Base-by-base conservation (phyloP, 331 rosid species). In the Cydonia oblonga region DNA sequence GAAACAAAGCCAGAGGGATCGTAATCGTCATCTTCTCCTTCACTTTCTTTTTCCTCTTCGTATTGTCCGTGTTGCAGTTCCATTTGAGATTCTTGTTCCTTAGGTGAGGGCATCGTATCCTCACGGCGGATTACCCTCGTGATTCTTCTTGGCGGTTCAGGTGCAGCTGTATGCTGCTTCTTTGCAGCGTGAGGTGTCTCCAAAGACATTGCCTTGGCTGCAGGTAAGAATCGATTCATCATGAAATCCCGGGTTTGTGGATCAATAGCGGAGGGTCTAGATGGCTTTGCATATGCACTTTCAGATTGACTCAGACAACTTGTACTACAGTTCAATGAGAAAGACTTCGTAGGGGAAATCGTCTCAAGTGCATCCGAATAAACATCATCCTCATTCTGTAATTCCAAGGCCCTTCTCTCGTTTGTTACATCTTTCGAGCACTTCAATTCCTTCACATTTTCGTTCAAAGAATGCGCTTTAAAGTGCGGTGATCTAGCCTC, bases 211-310 rank as follows among this genome's bases (percentile, higher is more conserved):
- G 99, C 99, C 85, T 85, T 91, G 38, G 99, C 99, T 19, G 99
- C 99, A 5, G 99, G 99, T 71, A 95, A 82, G 86, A 91, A 95
- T 56, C 99, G 90, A 65, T 70, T 84, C 97, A 95, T 87, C 99
- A 95, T 89, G 84, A 90, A 91, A 67, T 91, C 99, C 58, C 85
- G 82, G 72, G 89, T 84, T 76, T 89, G 88, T 40, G 88, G 83
- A 83, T 95, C 99, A 0, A 80, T 74, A 9, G 82, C 81, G 72
- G 87, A 87, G 33, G 84, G 75, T 73, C 86, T 87, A 3, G 76
- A 89, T 24, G 83, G 89, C 57, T 80, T 82, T 20, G 60, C 54
- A 59, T 76, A 80, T 19, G 71, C 68, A 60, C 76, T 78, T 9
- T 81, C 90, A 46, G 83, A 85, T 65, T 95, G 93, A 60, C 90